Evolutionary conservation across 192 early-diverging fungal genomes (phyloP).

Genomic region (Phycomyces nitens): DNA sequence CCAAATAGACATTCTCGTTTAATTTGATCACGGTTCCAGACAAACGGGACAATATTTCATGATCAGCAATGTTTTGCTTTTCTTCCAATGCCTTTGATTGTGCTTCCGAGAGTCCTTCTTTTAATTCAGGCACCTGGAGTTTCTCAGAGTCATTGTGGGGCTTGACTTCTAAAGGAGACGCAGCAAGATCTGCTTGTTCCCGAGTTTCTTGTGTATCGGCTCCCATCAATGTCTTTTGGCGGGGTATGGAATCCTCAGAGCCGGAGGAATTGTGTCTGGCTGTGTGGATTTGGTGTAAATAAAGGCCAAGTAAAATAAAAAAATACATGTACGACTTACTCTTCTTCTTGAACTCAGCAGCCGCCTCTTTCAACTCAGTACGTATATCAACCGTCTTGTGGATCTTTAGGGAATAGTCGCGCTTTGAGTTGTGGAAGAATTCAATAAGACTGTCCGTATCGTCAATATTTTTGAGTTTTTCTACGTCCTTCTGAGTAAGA

Average conservation of each 20-base stretch:
- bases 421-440: conserved; percentile 22
- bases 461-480: conserved; percentile 5
- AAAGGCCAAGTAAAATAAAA: not conserved
- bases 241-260: too few relatives aligned
- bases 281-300: not conserved
- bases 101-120: not conserved
- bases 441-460: conserved; percentile 31
- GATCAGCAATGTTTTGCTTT: too few relatives aligned
- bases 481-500: conserved; percentile 11
- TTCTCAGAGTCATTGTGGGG: not conserved
- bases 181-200: too few relatives aligned
- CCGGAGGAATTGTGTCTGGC: too few relatives aligned
- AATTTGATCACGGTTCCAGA: conserved; percentile 15
- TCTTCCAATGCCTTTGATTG: not conserved
- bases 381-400: conserved; percentile 27
- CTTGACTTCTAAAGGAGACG: not conserved
- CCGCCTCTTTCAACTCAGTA: conserved; percentile 12
- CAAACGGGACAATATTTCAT: too few relatives aligned
- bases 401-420: conserved; percentile 31
- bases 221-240: too few relatives aligned
- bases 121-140: not conserved
- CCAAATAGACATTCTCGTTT: conserved; percentile 31
- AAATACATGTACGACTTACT: not conserved
- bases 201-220: too few relatives aligned
- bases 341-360: not conserved